Evolutionary conservation across 177 flowering plant species (phyloP).

Genomic region (Vitis hybrid): DNA sequence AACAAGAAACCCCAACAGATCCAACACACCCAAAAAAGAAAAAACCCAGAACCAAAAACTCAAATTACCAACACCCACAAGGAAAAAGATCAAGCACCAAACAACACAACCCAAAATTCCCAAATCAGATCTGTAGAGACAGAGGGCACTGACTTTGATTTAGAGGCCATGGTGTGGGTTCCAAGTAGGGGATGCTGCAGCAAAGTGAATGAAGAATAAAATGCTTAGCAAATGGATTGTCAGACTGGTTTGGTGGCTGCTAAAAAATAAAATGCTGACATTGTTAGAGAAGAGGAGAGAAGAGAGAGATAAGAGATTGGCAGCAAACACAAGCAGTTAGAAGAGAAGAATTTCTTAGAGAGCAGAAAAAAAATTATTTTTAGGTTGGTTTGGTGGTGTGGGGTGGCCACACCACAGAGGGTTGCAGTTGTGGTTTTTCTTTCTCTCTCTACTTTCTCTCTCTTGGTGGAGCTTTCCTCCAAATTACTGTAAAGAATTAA

Average conservation of each 20-base stretch:
- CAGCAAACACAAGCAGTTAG: too few relatives aligned
- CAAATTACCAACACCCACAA: neutral
- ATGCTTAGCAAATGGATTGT: neutral
- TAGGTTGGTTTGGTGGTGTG: too few relatives aligned
- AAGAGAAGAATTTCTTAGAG: too few relatives aligned
- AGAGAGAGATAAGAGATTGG: neutral
- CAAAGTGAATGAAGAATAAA: neutral
- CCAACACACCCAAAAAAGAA: conserved; percentile 3
- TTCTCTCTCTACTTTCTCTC: too few relatives aligned
- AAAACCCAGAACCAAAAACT: neutral
- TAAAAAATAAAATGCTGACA: conserved; percentile 17
- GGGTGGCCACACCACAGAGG: too few relatives aligned
- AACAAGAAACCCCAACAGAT: conserved; percentile 1
- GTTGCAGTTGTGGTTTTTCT: too few relatives aligned
- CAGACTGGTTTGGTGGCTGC: neutral
- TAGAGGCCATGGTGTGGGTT: conserved; percentile 33
- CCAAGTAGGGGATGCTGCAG: neutral
- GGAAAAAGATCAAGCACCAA: neutral
- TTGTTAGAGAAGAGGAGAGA: conserved; percentile 5
- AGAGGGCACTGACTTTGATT: conserved; percentile 33
- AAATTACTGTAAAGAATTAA: too few relatives aligned
- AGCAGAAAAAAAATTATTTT: too few relatives aligned
- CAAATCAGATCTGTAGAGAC: conserved; percentile 31
- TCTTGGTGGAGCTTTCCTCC: too few relatives aligned
- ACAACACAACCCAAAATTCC: neutral